Conservation (phyloP, 2,329 filamentous ascomycete species). For the Chaetomiaceae sp. region DNA sequence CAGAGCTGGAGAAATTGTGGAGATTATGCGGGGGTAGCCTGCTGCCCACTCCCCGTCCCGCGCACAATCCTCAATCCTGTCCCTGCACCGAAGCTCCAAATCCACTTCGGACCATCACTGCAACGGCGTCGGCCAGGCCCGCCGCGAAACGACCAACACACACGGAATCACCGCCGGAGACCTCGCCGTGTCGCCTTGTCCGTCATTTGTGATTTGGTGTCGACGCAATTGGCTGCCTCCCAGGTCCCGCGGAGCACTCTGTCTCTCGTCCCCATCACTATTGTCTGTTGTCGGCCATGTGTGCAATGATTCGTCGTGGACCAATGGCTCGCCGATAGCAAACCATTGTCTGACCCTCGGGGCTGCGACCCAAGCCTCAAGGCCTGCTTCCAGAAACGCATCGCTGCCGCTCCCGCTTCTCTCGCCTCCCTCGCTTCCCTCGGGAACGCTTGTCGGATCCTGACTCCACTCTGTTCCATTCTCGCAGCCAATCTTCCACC, state of each 20-base stretch:
- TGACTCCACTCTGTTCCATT: conserved; percentile 7
- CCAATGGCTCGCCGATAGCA: not conserved
- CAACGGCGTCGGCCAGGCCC: conserved; percentile 8
- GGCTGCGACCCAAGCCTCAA: not conserved
- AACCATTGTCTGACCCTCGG: too few species aligned
- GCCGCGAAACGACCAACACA: not conserved
- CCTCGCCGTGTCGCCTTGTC: too few species aligned
- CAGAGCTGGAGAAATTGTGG: conserved; percentile 26
- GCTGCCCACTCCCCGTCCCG: conserved; percentile 1
- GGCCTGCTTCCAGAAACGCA: not conserved
- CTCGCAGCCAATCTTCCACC: conserved; percentile 7
- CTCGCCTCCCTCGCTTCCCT: not conserved
- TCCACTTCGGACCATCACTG: not conserved
- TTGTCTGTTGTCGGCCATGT: too few species aligned
- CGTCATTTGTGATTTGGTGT: too few species aligned
- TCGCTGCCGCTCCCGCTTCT: not conserved
- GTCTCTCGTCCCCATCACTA: not conserved
- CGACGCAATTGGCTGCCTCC: conserved; percentile 1
- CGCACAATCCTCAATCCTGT: not conserved
- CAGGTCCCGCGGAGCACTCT: not conserved
- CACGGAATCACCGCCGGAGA: too few species aligned
- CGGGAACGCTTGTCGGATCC: not conserved
- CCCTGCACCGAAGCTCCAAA: conserved; percentile 1
- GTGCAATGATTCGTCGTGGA: too few species aligned
- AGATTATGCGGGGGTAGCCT: conserved; percentile 20